Conservation (phyloP, 176 grass and related monocot species). For the Saccharum officinarum region DNA sequence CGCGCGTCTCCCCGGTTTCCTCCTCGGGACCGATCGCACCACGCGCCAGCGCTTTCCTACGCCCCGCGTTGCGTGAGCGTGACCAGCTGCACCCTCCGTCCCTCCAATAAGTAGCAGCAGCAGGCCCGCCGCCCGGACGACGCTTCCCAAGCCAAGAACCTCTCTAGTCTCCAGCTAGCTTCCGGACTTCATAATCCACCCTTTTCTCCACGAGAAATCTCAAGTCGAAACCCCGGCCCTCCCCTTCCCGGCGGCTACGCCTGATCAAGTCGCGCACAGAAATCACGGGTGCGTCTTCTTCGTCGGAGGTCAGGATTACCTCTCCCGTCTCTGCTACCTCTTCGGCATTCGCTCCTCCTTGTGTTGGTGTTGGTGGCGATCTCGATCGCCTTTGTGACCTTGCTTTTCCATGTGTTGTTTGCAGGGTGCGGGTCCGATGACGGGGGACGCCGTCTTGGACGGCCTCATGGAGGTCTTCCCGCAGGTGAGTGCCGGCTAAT, state of each 20-base stretch:
- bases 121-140: background rate
- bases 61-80: background rate
- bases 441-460: slow-evolving; percentile 21
- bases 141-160: background rate
- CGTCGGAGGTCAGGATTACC: background rate
- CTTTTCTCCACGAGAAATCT: background rate
- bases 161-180: background rate
- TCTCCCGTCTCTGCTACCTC: background rate
- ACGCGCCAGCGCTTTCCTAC: background rate
- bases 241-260: background rate
- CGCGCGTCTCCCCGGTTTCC: background rate
- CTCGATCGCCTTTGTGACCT: background rate
- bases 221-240: background rate
- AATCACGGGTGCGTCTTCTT: background rate
- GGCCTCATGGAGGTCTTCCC: slow-evolving; percentile 42
- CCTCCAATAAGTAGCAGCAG: background rate
- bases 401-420: background rate
- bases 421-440: slow-evolving; percentile 5
- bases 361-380: background rate
- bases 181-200: background rate
- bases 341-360: background rate
- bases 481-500: slow-evolving; percentile 11
- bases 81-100: background rate
- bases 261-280: background rate
- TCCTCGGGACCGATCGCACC: background rate